Evolutionary conservation across 1,284 basidiomycete genomes (phyloP).

Genomic region (Trametes sp.): DNA sequence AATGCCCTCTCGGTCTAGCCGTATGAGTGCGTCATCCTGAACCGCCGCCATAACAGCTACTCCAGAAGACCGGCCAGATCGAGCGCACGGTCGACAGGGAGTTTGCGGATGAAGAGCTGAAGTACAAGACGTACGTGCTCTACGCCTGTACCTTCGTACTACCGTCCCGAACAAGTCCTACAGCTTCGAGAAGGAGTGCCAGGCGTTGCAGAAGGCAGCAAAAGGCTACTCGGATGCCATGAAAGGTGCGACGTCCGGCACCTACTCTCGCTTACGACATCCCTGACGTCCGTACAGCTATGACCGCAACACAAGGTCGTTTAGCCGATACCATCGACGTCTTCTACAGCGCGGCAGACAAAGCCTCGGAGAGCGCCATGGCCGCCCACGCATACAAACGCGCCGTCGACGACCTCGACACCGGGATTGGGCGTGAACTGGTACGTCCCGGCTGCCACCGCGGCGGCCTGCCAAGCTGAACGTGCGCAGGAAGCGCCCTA

Average conservation of each 20-base stretch:
- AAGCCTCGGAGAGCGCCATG: conserved; percentile 92
- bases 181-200: conserved; percentile 95
- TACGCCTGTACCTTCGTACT: background rate
- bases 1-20: conserved; percentile 8
- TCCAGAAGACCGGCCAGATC: conserved; percentile 98
- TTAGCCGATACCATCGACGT: conserved; percentile 94
- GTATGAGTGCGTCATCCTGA: background rate
- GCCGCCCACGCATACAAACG: conserved; percentile 96
- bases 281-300: conserved; percentile 58
- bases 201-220: conserved; percentile 92
- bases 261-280: background rate
- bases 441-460: conserved; percentile 51
- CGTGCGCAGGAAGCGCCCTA: conserved; percentile 87
- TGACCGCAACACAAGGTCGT: conserved; percentile 92
- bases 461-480: conserved; percentile 2
- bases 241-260: conserved; percentile 63
- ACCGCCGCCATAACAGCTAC: conserved; percentile 57
- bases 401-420: conserved; percentile 94
- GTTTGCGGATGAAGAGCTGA: conserved; percentile 91
- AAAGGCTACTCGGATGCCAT: conserved; percentile 97
- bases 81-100: conserved; percentile 95
- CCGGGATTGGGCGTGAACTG: conserved; percentile 85
- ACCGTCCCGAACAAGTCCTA: conserved; percentile 7
- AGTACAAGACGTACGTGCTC: conserved; percentile 84
- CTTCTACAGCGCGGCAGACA: conserved; percentile 91